Conservation (phyloP, 371 early-diverging fungal species). For the Capillidium rhysosporum region DNA sequence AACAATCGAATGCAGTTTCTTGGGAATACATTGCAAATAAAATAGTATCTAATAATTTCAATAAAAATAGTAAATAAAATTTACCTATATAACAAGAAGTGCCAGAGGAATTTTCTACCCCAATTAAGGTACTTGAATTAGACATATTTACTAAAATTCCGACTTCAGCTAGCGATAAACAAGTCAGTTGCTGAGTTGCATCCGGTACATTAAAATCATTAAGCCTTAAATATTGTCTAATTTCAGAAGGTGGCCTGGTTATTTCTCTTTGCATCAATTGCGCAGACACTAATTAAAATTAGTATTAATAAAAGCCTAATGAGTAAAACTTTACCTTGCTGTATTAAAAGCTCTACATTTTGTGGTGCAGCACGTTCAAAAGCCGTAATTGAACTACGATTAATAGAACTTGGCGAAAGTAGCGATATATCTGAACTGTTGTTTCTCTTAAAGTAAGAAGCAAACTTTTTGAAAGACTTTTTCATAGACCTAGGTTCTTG, state of each 20-base stretch:
- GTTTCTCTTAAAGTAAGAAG: too few relatives aligned
- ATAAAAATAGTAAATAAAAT: neutral
- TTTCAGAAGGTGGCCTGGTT: neutral
- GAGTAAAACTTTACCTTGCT: too few relatives aligned
- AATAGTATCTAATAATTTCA: constrained; percentile 13
- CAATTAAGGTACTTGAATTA: constrained; percentile 13
- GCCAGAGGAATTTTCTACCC: constrained; percentile 27
- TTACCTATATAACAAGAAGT: constrained; percentile 38
- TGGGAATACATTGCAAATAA: constrained; percentile 37
- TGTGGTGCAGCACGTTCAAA: too few relatives aligned
- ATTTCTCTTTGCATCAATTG: too few relatives aligned
- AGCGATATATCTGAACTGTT: too few relatives aligned
- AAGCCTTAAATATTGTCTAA: neutral
- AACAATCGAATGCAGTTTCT: constrained; percentile 23
- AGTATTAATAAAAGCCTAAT: too few relatives aligned
- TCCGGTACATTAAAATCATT: neutral
- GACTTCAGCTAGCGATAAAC: constrained; percentile 18
- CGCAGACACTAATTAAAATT: too few relatives aligned
- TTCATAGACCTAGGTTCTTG: too few relatives aligned
- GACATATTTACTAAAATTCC: constrained; percentile 16
- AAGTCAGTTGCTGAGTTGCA: neutral
- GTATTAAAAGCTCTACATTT: too few relatives aligned
- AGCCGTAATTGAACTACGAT: too few relatives aligned
- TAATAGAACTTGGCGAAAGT: too few relatives aligned
- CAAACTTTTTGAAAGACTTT: too few relatives aligned